These are phyloP conservation scores for Lactuca saligna DNA, from an alignment of 129 eudicot species.

Conservation along the genomic window DNA sequence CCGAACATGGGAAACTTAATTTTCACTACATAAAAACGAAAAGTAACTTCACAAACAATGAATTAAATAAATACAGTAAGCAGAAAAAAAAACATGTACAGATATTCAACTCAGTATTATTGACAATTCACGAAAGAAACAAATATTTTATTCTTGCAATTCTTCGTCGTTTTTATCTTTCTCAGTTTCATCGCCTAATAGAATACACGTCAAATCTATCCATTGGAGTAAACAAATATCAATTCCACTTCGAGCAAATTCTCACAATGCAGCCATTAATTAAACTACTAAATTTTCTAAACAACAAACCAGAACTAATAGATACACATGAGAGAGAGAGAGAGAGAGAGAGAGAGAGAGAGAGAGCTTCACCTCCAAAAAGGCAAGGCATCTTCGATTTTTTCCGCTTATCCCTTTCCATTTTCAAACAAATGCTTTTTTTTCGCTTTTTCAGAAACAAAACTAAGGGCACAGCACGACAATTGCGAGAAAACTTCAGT, in stretches of 20 bases:
- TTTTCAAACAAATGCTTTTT: slow-evolving; percentile 7
- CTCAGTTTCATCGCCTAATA: background rate
- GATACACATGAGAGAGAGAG: background rate
- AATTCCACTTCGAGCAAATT: slow-evolving; percentile 9
- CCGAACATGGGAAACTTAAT: slow-evolving; percentile 15
- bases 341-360: background rate
- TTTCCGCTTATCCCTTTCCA: slow-evolving; percentile 40
- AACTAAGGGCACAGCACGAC: background rate
- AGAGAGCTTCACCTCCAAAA: slow-evolving; percentile 32
- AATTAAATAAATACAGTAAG: slow-evolving; percentile 1
- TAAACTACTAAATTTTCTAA: slow-evolving; percentile 22
- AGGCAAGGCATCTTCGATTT: slow-evolving; percentile 32
- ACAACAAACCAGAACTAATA: slow-evolving; percentile 19
- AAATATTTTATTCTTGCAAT: slow-evolving; percentile 4
- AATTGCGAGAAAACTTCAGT: slow-evolving; percentile 1
- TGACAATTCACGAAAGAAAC: slow-evolving; percentile 2
- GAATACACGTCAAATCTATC: background rate
- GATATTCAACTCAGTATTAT: slow-evolving; percentile 2
- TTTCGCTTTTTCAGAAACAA: background rate
- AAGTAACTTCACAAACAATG: background rate
- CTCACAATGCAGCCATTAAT: slow-evolving; percentile 18
- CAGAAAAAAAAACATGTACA: background rate
- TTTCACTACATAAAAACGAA: slow-evolving; percentile 16
- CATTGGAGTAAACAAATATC: slow-evolving; percentile 9
- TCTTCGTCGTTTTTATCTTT: background rate